phyloP scores from a whole-genome alignment of 352 stramenopile species.

The Globisporangium recalcitrans region DNA sequence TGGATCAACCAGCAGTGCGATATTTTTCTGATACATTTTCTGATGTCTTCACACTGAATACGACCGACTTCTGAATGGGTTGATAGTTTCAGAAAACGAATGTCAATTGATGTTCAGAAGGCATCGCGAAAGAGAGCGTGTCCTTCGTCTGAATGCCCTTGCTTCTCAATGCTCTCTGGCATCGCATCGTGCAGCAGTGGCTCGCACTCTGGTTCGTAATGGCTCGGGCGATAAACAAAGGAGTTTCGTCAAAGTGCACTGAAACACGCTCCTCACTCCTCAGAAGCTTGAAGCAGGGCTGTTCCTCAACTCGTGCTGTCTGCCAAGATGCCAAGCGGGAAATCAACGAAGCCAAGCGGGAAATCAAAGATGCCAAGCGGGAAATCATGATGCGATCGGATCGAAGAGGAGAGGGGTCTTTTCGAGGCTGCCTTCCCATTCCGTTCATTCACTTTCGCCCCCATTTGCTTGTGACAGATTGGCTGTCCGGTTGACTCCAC shows the following conservation, averaged over 20 bases:
- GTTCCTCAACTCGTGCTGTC: background rate
- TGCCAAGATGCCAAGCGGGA: background rate
- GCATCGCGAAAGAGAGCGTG: too few species aligned
- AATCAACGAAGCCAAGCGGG: background rate
- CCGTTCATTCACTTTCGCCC: slow-evolving; percentile 10
- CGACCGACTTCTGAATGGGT: too few species aligned
- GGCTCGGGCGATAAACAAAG: background rate
- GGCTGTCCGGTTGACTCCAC: slow-evolving; percentile 11
- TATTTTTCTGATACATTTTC: background rate
- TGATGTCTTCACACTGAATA: background rate
- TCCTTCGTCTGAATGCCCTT: too few species aligned
- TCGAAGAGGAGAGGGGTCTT: background rate
- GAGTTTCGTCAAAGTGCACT: too few species aligned
- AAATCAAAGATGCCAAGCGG: background rate
- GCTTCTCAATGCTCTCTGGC: too few species aligned
- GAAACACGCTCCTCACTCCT: background rate
- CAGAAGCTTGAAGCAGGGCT: background rate
- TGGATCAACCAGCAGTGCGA: too few species aligned
- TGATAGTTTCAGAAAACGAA: too few species aligned
- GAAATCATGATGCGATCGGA: background rate
- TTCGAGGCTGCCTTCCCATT: background rate
- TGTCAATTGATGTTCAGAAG: too few species aligned
- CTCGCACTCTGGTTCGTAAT: background rate
- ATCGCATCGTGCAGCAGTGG: too few species aligned
- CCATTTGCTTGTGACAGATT: slow-evolving; percentile 16